Conservation (phyloP, 306 rosid genomes). For the Fragaria nilgerrensis region DNA sequence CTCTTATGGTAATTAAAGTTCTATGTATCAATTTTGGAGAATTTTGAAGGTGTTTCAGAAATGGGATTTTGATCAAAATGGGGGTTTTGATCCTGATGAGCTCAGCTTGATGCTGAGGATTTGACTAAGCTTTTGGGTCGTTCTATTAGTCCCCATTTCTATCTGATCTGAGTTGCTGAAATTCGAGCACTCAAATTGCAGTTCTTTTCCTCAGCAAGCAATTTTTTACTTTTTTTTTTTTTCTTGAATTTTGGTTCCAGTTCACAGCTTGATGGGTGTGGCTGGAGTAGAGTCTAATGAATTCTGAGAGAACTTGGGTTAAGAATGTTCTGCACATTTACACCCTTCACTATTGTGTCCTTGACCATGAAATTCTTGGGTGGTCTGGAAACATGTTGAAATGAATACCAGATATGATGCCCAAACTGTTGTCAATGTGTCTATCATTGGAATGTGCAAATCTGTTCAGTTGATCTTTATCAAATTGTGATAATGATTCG, state of each 20-base stretch:
- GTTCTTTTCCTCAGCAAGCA: not conserved
- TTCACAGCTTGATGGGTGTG: not conserved
- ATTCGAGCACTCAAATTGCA: not conserved
- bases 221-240: not conserved
- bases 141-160: not conserved
- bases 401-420: not conserved
- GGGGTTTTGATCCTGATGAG: not conserved
- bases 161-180: not conserved
- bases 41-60: not conserved
- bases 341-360: not conserved
- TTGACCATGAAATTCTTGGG: not conserved
- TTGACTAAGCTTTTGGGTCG: slow-evolving; percentile 2
- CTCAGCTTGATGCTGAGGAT: not conserved
- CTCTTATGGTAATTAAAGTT: slow-evolving; percentile 3
- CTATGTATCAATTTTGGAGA: slow-evolving; percentile 6
- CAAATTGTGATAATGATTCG: not conserved
- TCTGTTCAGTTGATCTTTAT: not conserved
- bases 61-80: not conserved
- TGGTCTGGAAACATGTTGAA: not conserved
- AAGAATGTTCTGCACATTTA: not conserved
- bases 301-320: not conserved
- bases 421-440: not conserved
- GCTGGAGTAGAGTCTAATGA: not conserved
- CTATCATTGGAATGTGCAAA: not conserved
- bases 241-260: not conserved